Evolutionary conservation across 1,139 yeast species (phyloP).

Genomic region (Suhomyces anneliseae): DNA sequence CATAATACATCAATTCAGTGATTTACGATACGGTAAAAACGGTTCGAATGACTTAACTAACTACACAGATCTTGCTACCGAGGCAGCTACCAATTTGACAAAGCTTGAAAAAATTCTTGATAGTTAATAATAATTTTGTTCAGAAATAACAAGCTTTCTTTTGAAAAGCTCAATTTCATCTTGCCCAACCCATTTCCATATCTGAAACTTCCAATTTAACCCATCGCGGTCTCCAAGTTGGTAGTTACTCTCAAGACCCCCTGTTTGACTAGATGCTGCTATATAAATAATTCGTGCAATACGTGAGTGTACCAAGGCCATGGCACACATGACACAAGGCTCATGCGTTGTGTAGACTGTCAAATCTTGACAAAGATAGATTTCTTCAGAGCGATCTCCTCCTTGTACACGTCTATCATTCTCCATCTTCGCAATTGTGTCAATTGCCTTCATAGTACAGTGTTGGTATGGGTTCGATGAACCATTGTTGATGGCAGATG

Average conservation of each 20-base stretch:
- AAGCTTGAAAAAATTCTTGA: conserved; percentile 2
- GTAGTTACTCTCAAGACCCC: conserved; percentile 64
- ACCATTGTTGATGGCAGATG: conserved; percentile 23
- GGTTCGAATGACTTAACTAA: conserved; percentile 6
- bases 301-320: conserved; percentile 95
- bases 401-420: conserved; percentile 25
- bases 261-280: conserved; percentile 33
- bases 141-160: not conserved
- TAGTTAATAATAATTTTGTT: not conserved
- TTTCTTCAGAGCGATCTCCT: conserved; percentile 9
- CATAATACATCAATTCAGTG: conserved; percentile 20
- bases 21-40: conserved; percentile 21
- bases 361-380: conserved; percentile 71
- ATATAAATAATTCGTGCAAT: conserved; percentile 68
- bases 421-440: conserved; percentile 55
- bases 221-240: conserved; percentile 71
- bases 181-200: conserved; percentile 60
- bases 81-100: conserved; percentile 7
- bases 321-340: conserved; percentile 95
- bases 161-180: conserved; percentile 13
- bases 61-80: conserved; percentile 2
- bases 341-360: conserved; percentile 90
- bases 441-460: conserved; percentile 72
- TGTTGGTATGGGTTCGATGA: conserved; percentile 57
- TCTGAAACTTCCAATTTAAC: conserved; percentile 79